Evolutionary conservation across 352 stramenopile species (phyloP).

Genomic region (Phytopythium ostracodes): DNA sequence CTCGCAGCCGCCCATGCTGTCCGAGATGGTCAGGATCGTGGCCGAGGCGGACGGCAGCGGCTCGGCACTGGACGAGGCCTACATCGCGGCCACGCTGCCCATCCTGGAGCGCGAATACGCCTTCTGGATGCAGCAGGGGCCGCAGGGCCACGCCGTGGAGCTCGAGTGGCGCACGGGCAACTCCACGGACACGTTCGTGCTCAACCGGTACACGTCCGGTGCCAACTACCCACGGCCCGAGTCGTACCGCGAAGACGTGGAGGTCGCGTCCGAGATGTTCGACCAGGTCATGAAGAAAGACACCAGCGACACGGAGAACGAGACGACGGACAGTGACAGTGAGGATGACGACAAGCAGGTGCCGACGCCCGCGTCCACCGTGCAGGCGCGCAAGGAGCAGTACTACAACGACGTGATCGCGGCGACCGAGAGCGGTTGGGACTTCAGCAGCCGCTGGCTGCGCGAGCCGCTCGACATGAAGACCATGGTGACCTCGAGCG

Average conservation of each 20-base stretch:
- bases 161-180: conserved; percentile 16
- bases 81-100: conserved; percentile 47
- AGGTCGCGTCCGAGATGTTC: conserved; percentile 61
- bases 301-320: conserved; percentile 13
- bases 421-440: conserved; percentile 87
- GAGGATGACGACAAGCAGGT: no score
- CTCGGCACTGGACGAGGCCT: conserved; percentile 14
- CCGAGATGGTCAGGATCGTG: conserved; percentile 76
- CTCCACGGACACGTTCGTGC: conserved; percentile 25
- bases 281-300: conserved; percentile 28
- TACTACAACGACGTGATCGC: conserved; percentile 86
- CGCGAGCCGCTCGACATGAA: conserved; percentile 56
- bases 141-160: conserved; percentile 54
- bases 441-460: conserved; percentile 88
- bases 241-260: conserved; percentile 82
- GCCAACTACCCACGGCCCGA: conserved; percentile 77
- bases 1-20: conserved; percentile 89
- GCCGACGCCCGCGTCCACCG: conserved; percentile 15
- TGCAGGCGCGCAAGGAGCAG: conserved; percentile 47
- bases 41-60: conserved; percentile 34
- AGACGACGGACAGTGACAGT: not conserved
- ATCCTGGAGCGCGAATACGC: conserved; percentile 78
- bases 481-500: conserved; percentile 55
- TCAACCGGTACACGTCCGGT: conserved; percentile 82
- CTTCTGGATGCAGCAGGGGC: conserved; percentile 82